These are phyloP conservation scores for Hypoxylon trugodes DNA, from an alignment of 495 filamentous ascomycete genomes.

Conservation along the genomic window DNA sequence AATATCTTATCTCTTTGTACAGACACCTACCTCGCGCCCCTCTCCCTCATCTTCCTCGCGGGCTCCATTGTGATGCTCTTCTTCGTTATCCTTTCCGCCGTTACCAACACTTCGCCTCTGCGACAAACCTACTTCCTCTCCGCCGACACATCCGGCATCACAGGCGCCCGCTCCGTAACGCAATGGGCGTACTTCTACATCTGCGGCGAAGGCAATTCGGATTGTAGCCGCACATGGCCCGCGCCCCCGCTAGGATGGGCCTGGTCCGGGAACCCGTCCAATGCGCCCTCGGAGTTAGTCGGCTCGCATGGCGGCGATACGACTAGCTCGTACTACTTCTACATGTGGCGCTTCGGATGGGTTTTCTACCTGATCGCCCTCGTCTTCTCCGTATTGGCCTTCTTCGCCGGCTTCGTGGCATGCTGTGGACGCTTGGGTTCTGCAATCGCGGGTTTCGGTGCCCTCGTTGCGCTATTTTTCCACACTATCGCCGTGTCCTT, in stretches of 20 bases:
- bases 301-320: slow-evolving; percentile 57
- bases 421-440: slow-evolving; percentile 59
- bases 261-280: slow-evolving; percentile 51
- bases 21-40: slow-evolving; percentile 51
- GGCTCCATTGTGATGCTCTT: slow-evolving; percentile 79
- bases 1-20: not conserved
- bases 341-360: slow-evolving; percentile 71
- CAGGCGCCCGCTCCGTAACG: slow-evolving; percentile 66
- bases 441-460: slow-evolving; percentile 50
- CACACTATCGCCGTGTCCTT: slow-evolving; percentile 56
- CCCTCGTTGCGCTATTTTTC: slow-evolving; percentile 54
- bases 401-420: slow-evolving; percentile 62
- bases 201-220: slow-evolving; percentile 57
- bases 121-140: slow-evolving; percentile 83
- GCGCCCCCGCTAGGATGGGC: slow-evolving; percentile 60
- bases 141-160: slow-evolving; percentile 74
- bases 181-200: slow-evolving; percentile 92
- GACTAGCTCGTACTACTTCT: slow-evolving; percentile 59
- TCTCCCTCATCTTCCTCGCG: slow-evolving; percentile 78
- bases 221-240: slow-evolving; percentile 56
- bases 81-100: slow-evolving; percentile 79
- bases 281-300: slow-evolving; percentile 52
- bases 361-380: slow-evolving; percentile 78
- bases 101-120: slow-evolving; percentile 66
- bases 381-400: slow-evolving; percentile 64